Evolutionary conservation across 768 basidiomycete genomes (phyloP).

Genomic region (Lyophyllum semitale): DNA sequence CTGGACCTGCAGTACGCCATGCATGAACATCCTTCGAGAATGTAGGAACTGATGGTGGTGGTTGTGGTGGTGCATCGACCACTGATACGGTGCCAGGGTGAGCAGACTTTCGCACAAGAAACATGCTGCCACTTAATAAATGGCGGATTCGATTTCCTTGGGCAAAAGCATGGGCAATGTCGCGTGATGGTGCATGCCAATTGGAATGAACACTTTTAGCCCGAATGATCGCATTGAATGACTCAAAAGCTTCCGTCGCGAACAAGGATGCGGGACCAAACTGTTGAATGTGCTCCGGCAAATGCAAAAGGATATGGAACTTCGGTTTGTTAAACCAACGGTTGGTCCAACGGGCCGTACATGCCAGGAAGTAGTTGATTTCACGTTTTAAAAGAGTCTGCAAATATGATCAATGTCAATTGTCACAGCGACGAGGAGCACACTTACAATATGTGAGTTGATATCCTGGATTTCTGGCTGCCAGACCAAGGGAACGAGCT

Average conservation of each 20-base stretch:
- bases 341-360: conserved; percentile 20
- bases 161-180: conserved; percentile 13
- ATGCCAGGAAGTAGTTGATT: conserved; percentile 31
- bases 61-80: background rate
- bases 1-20: too few species aligned
- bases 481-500: conserved; percentile 31
- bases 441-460: conserved; percentile 23
- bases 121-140: background rate
- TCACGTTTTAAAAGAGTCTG: too few species aligned
- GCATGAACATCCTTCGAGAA: too few species aligned
- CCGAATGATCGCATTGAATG: conserved; percentile 27
- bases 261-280: conserved; percentile 37
- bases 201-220: conserved; percentile 24
- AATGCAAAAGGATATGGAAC: conserved; percentile 35
- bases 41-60: too few species aligned
- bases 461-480: conserved; percentile 34
- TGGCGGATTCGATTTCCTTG: background rate
- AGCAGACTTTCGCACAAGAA: background rate
- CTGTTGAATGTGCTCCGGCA: conserved; percentile 26
- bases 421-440: too few species aligned
- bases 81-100: background rate
- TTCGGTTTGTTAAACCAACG: conserved; percentile 39
- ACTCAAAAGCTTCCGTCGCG: conserved; percentile 28
- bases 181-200: conserved; percentile 22
- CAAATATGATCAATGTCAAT: too few species aligned